phyloP scores from a whole-genome alignment of 2,329 filamentous ascomycete species.

The Phialocephala subalpina region DNA sequence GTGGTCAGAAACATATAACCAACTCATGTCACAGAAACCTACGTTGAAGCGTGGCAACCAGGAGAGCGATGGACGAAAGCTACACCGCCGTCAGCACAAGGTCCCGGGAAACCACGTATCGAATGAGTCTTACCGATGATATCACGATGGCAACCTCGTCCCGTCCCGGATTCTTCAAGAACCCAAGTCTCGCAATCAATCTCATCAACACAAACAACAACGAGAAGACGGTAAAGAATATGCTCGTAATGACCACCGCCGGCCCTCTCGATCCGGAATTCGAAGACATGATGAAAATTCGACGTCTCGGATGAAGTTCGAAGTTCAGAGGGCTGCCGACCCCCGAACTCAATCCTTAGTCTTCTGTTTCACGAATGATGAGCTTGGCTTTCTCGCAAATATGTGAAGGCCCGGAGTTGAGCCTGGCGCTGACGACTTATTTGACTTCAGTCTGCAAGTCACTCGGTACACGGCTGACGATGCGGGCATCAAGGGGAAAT shows the following conservation, averaged over 20 bases:
- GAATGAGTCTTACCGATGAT: conserved; percentile 27
- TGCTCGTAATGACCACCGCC: not conserved
- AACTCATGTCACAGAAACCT: not conserved
- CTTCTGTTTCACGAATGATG: not conserved
- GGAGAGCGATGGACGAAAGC: conserved; percentile 17
- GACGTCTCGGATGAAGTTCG: not conserved
- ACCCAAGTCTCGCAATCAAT: conserved; percentile 28
- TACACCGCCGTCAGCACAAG: not conserved
- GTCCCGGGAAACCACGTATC: not conserved
- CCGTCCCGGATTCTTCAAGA: conserved; percentile 26
- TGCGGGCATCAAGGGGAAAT: not conserved
- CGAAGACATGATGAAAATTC: conserved; percentile 6
- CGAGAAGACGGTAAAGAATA: conserved; percentile 17
- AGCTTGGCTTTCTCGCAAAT: not conserved
- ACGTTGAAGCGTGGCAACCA: conserved; percentile 16
- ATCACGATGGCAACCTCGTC: conserved; percentile 32
- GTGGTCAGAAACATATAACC: not conserved
- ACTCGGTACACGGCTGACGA: not conserved
- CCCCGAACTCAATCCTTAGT: not conserved
- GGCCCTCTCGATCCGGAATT: conserved; percentile 1
- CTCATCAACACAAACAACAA: conserved; percentile 21
- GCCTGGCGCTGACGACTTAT: not conserved
- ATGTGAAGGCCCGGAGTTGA: not conserved
- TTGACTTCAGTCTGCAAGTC: not conserved
- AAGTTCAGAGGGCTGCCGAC: not conserved